Base-by-base conservation (phyloP, 2,329 filamentous ascomycete genomes). In the Blastomyces emzantsi region DNA sequence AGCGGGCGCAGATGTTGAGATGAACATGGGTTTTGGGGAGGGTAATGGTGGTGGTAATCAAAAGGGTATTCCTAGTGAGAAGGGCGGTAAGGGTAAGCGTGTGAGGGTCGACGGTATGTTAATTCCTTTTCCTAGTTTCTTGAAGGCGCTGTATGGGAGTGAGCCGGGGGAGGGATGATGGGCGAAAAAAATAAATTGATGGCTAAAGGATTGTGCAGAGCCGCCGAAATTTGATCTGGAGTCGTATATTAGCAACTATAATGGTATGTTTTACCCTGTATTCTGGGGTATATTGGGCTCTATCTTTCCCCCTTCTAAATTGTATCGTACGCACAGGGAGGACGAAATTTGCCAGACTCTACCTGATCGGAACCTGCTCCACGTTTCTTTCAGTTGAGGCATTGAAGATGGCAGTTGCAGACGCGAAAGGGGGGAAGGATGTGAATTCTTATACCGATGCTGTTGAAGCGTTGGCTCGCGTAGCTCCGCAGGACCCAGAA, bases 181-280 rank as follows among this genome's bases (percentile, higher is more conserved):
- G 33, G 36, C 8, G 36, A 7, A 11, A 39, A 39, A n/a, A 25
- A 62, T 43, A 25, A 33, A 41, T 57, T 22, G 45, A 57, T 54
- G 3, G 49, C 19, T 59, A 56, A 51, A 2, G 15, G 41, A 28
- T 45, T 30, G 15, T 30, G 19, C 61, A 93, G 90, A 91, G 58
- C 77, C 84, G 7, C 92, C 93, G 11, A 96, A 93, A 73, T 88
- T 97, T 69, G 94, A 97, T 71, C 83, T 99, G 52, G 91, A 97
- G 66, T 85, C 89, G 47, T 97, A 97, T 76, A 89, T 96, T 60
- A 83, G 88, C 68, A 96, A 97, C 73, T 99, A 97, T 76, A 83
- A 81, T 73, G 91, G 92, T 92, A 77, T 45, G 60, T 52, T 68
- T 6, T 61, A 11, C 45, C 41, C 22, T n/a, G 9, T 41, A 11